phyloP scores from a whole-genome alignment of 1,284 basidiomycete species.

The Xerocomus minutiporus region DNA sequence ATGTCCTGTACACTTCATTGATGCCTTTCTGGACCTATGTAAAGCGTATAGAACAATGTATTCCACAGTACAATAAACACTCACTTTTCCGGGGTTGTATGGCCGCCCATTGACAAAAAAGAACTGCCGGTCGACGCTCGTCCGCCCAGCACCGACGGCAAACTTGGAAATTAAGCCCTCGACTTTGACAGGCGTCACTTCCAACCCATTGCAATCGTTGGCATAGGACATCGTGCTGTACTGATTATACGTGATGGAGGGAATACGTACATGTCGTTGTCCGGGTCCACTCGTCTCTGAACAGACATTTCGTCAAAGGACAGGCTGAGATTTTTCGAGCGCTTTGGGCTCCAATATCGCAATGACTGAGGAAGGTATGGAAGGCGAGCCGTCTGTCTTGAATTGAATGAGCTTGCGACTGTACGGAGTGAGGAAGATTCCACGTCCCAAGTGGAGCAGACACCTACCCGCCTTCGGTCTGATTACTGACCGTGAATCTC shows the following conservation, averaged over 20 bases:
- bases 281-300: conserved; percentile 23
- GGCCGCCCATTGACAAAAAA: conserved; percentile 94
- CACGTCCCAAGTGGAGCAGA: neutral
- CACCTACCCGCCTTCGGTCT: conserved; percentile 67
- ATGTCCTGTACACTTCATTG: neutral
- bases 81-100: conserved; percentile 72
- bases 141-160: conserved; percentile 63
- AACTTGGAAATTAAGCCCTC: conserved; percentile 81
- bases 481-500: conserved; percentile 74
- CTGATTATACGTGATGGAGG: neutral
- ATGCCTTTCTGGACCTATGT: conserved; percentile 67
- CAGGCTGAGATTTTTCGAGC: conserved; percentile 52
- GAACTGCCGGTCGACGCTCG: conserved; percentile 83
- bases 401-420: no score
- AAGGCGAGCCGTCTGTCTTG: no score
- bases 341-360: no score
- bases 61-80: neutral
- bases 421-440: no score
- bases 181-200: conserved; percentile 50
- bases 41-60: neutral
- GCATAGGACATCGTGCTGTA: neutral
- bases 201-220: conserved; percentile 10
- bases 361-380: no score
- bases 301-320: conserved; percentile 57
- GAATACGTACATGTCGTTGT: conserved; percentile 18